phyloP scores from a whole-genome alignment of 345 rosid species.

The Euphorbia tirucalli region DNA sequence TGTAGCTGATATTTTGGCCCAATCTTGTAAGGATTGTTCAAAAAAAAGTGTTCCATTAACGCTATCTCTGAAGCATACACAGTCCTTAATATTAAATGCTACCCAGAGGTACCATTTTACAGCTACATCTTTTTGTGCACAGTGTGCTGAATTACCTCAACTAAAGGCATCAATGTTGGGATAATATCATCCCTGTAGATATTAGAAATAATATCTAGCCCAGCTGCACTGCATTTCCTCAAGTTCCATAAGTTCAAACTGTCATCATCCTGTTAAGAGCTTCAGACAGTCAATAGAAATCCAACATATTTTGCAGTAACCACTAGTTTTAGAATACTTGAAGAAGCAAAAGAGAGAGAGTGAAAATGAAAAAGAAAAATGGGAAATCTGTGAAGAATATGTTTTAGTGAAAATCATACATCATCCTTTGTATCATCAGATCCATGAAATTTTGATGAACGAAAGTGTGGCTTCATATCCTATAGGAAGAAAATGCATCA shows the following conservation, averaged over 20 bases:
- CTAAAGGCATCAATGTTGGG: no score
- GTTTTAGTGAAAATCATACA: no score
- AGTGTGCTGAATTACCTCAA: neutral
- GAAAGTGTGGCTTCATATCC: slow-evolving; percentile 6
- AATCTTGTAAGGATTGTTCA: neutral
- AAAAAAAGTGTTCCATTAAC: neutral
- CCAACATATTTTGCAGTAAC: no score
- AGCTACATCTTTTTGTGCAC: no score
- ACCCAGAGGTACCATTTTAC: neutral
- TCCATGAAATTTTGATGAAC: slow-evolving; percentile 4
- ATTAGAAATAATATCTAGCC: neutral
- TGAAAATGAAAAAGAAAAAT: neutral
- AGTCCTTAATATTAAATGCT: neutral
- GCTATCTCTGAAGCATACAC: no score
- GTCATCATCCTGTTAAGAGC: neutral
- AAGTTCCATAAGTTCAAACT: slow-evolving; percentile 4
- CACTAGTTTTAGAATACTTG: neutral
- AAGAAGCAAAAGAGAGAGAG: neutral
- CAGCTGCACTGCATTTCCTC: slow-evolving; percentile 8
- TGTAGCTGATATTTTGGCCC: neutral
- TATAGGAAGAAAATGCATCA: neutral
- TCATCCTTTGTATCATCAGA: slow-evolving; percentile 5
- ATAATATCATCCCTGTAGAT: slow-evolving; percentile 4
- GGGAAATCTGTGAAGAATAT: no score
- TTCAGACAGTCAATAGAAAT: neutral